Conservation (phyloP, 2,329 filamentous ascomycete species). For the Diplodia intermedia region DNA sequence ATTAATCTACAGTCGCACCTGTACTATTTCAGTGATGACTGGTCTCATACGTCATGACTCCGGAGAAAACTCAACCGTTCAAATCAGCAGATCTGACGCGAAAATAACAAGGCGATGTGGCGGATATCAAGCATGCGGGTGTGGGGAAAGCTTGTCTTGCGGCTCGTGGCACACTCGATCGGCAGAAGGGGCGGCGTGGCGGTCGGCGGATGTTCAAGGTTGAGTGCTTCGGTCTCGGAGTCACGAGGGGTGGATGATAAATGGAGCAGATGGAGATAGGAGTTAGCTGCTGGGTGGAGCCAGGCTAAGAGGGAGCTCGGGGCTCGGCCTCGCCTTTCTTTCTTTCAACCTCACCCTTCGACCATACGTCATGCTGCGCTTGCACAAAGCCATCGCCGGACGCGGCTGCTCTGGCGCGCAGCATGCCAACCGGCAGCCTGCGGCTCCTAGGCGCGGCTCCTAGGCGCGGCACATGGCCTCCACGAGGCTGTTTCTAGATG, state of each 20-base stretch:
- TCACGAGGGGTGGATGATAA: background rate
- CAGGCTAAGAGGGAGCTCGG: background rate
- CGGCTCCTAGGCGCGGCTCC: background rate
- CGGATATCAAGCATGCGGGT: background rate
- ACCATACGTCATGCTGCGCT: conserved; percentile 14
- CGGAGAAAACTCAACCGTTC: too few species aligned
- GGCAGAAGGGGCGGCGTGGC: background rate
- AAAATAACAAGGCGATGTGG: background rate
- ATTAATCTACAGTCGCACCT: too few species aligned
- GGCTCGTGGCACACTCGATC: background rate
- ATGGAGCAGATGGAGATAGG: conserved; percentile 13
- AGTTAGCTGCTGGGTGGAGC: background rate
- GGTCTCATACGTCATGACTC: too few species aligned
- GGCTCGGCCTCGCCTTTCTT: conserved; percentile 5
- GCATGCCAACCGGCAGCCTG: background rate
- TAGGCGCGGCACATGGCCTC: background rate
- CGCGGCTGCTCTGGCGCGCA: background rate
- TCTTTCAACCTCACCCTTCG: conserved; percentile 9
- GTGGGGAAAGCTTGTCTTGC: background rate
- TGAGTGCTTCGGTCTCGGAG: conserved; percentile 8
- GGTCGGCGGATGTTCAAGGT: background rate
- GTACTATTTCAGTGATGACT: too few species aligned
- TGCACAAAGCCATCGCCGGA: background rate
- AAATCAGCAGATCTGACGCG: too few species aligned
- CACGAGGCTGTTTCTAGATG: background rate